Evolutionary conservation across 306 rosid species (phyloP), one percentile per base, ranked within the genome.

Genomic region (Vigna nakashimae): DNA sequence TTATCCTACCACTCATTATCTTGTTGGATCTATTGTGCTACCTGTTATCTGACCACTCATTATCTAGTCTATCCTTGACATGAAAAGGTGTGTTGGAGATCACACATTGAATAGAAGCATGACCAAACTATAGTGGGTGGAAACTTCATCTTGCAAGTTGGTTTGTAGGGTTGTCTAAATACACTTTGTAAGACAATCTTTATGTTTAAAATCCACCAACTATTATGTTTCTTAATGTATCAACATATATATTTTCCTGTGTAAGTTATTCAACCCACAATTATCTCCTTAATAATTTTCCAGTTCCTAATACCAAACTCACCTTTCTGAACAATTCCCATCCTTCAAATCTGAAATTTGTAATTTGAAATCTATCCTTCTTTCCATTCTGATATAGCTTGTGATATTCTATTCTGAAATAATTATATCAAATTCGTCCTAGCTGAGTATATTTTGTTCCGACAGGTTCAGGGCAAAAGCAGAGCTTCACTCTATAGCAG

Each of bases 401-500:
- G 45, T 59, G 18, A 20, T 74, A 30, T n/a, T 68, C 26, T 59
- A 24, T 70, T 81, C 60, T 63, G 17, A 63, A 65, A 77, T 56
- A 57, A 71, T 24, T 40, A 63, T 79, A 30, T 69, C 40, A 56
- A 15, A 56, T 38, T 79, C 16, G 79, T 81, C 58, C 66, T 68
- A 50, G 72, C 76, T 75, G 64, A 65, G 68, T 59, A 66, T 70
- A 22, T 80, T 43, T 86, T 57, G 57, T 78, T 78, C 34, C 55
- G 11, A 67, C 90, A 96, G 99, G 88, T 96, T 84, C 76, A 90
- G 48, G 90, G 91, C 20, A 87, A 92, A 86, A 88, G 77, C 82
- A 88, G 91, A 86, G 86, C 89, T 60, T 78, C 93, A 62, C 81
- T 83, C 66, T 96, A 91, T 60, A 84, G 84, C 84, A 91, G 90